A percentile compares a stretch with the other conserved stretches of the same genome.
phyloP scores from a whole-genome alignment of 2,329 filamentous ascomycete genomes.

The Claviceps arundinis region DNA sequence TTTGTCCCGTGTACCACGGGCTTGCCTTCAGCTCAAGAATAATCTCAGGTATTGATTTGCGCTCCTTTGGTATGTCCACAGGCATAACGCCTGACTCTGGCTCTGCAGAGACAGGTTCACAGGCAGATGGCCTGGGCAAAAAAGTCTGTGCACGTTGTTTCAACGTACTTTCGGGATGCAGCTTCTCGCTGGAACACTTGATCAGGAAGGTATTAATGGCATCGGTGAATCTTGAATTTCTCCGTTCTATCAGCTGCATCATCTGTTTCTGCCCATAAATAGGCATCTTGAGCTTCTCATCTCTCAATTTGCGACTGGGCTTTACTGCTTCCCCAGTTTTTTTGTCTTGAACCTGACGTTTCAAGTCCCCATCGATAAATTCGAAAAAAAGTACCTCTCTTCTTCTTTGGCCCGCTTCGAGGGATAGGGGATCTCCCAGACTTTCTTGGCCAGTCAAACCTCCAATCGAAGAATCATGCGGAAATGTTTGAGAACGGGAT shows the following conservation, averaged over 20 bases:
- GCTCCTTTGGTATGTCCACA: slow-evolving; percentile 61
- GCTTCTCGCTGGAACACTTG: slow-evolving; percentile 47
- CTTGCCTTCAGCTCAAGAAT: slow-evolving; percentile 68
- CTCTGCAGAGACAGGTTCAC: slow-evolving; percentile 16
- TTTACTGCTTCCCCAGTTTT: slow-evolving; percentile 63
- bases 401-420: slow-evolving; percentile 16
- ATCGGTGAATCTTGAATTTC: slow-evolving; percentile 69
- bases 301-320: slow-evolving; percentile 51
- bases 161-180: slow-evolving; percentile 57
- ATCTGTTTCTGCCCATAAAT: slow-evolving; percentile 90
- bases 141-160: slow-evolving; percentile 42
- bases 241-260: slow-evolving; percentile 75
- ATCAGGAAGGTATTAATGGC: slow-evolving; percentile 69
- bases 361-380: slow-evolving; percentile 83
- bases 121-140: slow-evolving; percentile 46
- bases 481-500: slow-evolving; percentile 35
- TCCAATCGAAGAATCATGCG: slow-evolving; percentile 43
- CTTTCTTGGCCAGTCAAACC: slow-evolving; percentile 37
- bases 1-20: slow-evolving; percentile 83
- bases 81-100: slow-evolving; percentile 39
- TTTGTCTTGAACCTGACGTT: slow-evolving; percentile 58
- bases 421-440: slow-evolving; percentile 17
- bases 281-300: slow-evolving; percentile 81
- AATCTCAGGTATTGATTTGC: slow-evolving; percentile 72
- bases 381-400: slow-evolving; percentile 78